Conservation (phyloP, 352 stramenopile species). For the Blastocystis sp. region DNA sequence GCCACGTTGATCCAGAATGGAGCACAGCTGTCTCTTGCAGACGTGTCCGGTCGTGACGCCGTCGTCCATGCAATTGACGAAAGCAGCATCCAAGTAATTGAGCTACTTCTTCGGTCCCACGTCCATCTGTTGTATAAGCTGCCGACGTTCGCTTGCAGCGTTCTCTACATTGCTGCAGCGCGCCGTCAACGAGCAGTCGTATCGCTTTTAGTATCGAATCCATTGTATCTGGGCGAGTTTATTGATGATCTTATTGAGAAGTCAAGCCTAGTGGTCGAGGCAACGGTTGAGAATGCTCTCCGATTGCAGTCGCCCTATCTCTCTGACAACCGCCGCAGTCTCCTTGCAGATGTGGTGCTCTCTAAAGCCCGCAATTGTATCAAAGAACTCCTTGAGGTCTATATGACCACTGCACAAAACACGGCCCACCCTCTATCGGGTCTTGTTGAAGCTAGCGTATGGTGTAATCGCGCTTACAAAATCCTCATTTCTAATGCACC, state of each 20-base stretch:
- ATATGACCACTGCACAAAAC: background rate
- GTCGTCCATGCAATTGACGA: background rate
- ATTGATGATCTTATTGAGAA: background rate
- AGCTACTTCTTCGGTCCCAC: background rate
- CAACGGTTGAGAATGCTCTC: background rate
- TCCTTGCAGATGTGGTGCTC: background rate
- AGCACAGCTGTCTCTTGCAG: background rate
- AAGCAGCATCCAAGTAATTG: background rate
- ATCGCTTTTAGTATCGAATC: background rate
- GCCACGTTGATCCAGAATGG: background rate
- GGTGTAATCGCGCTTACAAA: background rate
- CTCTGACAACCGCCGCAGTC: background rate
- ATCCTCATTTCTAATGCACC: background rate
- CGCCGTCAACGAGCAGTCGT: background rate
- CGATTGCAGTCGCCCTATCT: background rate
- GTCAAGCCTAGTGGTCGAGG: background rate
- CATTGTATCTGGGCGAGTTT: background rate
- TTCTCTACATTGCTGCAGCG: background rate
- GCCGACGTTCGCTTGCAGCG: background rate
- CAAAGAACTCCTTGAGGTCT: background rate
- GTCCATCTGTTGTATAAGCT: background rate
- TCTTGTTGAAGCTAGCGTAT: constrained; percentile 5
- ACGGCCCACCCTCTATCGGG: background rate
- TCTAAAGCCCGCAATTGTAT: background rate
- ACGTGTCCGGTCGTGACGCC: background rate